These are phyloP conservation scores for Whalleya microplaca DNA, from an alignment of 2,329 filamentous ascomycete genomes.

Conservation along the genomic window DNA sequence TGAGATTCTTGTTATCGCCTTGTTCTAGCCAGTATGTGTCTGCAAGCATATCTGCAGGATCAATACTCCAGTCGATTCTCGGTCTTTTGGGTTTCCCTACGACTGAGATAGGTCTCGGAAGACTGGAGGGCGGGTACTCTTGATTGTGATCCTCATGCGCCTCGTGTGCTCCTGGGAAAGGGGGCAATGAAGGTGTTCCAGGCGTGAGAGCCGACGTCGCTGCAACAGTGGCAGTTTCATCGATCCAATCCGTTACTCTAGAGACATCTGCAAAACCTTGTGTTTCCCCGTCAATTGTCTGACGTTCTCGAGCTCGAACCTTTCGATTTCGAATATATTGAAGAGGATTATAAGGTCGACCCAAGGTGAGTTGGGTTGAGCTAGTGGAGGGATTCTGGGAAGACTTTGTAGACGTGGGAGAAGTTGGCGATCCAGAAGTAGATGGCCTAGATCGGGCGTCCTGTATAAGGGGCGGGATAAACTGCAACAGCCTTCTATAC, in stretches of 20 bases:
- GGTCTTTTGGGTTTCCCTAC: conserved; percentile 69
- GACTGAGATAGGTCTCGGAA: conserved; percentile 45
- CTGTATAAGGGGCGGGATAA: conserved; percentile 73
- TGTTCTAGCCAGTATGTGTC: conserved; percentile 92
- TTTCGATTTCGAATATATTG: conserved; percentile 93
- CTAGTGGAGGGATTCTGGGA: conserved; percentile 35
- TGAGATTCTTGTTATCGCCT: conserved; percentile 74
- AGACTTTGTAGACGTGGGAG: conserved; percentile 39
- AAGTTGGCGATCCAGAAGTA: conserved; percentile 46
- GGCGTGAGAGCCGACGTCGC: conserved; percentile 39
- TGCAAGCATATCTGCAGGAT: conserved; percentile 83
- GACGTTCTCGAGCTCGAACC: conserved; percentile 77
- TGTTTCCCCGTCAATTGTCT: conserved; percentile 71
- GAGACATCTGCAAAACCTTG: conserved; percentile 78
- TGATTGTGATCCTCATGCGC: conserved; percentile 50
- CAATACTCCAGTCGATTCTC: conserved; percentile 82
- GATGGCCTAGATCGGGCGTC: conserved; percentile 40
- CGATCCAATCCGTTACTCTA: conserved; percentile 76
- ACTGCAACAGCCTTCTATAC: conserved; percentile 78
- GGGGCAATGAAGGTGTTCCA: conserved; percentile 47
- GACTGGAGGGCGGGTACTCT: conserved; percentile 40
- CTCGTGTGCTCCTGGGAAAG: conserved; percentile 52
- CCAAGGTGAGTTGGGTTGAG: conserved; percentile 48
- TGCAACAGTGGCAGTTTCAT: conserved; percentile 62
- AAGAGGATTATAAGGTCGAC: conserved; percentile 84